Percentiles rank a stretch among this genome's conserved stretches.
These are phyloP conservation scores for Verticillium albo-atrum DNA, from an alignment of 2,329 filamentous ascomycete species.

Conservation along the genomic window DNA sequence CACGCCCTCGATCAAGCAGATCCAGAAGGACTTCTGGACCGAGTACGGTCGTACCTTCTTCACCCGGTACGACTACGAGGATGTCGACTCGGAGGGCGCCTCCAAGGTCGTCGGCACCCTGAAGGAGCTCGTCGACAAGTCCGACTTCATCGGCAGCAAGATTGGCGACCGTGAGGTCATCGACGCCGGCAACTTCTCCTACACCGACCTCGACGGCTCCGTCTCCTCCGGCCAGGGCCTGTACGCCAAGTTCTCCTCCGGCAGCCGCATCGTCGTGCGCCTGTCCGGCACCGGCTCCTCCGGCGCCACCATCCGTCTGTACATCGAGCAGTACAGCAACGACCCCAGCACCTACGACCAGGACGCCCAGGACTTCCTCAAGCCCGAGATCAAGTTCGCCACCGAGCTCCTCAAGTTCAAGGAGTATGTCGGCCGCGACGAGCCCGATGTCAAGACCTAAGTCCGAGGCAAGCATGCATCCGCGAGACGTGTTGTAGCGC, in stretches of 20 bases:
- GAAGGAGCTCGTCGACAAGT: slow-evolving; percentile 69
- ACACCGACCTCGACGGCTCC: slow-evolving; percentile 97
- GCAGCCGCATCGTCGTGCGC: slow-evolving; percentile 90
- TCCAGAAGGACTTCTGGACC: slow-evolving; percentile 96
- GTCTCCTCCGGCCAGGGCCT: slow-evolving; percentile 95
- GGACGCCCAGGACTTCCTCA: slow-evolving; percentile 91
- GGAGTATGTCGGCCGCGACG: slow-evolving; percentile 85
- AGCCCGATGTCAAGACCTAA: slow-evolving; percentile 96
- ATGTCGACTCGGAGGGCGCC: slow-evolving; percentile 86
- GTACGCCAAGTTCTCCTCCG: slow-evolving; percentile 89
- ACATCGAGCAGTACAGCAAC: slow-evolving; percentile 91
- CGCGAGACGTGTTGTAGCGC: not conserved
- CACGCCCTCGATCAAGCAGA: slow-evolving; percentile 88
- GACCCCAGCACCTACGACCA: slow-evolving; percentile 73
- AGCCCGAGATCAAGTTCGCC: slow-evolving; percentile 82
- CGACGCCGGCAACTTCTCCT: slow-evolving; percentile 93
- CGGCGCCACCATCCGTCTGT: slow-evolving; percentile 92
- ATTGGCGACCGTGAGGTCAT: slow-evolving; percentile 73
- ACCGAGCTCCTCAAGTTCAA: slow-evolving; percentile 86
- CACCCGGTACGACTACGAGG: slow-evolving; percentile 97
- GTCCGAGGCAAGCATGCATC: not conserved
- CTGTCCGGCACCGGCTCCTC: slow-evolving; percentile 93
- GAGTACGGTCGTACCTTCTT: slow-evolving; percentile 98
- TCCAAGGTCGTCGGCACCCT: slow-evolving; percentile 85
- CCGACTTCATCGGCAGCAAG: slow-evolving; percentile 74